Evolutionary conservation across 257 asterid genomes (phyloP), one percentile per base, ranked within the genome.

Genomic region (Jasminum sambac): DNA sequence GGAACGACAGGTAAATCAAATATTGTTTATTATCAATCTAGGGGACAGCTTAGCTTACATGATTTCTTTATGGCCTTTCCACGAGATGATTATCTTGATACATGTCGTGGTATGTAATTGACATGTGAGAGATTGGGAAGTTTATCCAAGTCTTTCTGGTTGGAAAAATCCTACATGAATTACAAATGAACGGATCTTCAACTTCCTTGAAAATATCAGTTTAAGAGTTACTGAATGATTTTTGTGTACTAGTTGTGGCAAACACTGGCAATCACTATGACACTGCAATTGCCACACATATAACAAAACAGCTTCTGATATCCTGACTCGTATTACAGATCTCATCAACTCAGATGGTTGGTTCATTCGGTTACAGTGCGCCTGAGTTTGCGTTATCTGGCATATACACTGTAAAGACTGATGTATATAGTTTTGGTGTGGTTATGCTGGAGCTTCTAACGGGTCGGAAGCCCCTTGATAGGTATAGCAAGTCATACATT

Each of bases 351-450:
- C 95, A 89, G 70, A 79, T 91, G 85, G 80, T 91, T 46, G 98
- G 96, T 40, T 88, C 98, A 58, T 89, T 91, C 40, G 98, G 99
- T 30, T 95, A 95, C 58, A 95, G 97, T 59, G 96, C 99, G 46
- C 99, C 98, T n/a, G 98, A 95, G 77, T 91, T 91, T 75, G 97
- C 93, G 74, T 80, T 95, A 76, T 91, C 99, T 46, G 99, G 99
- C 44, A 81, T 91, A 71, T 95, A 91, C 84, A 95, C 97, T 11
- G 88, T 91, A 41, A 95, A 95, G 80, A 95, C 97, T 63, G 99
- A 95, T 37, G 98, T 91, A 38, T 89, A 95, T 84, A 95, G 98
- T 74, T 91, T 95, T 62, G 99, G 99, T 13, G 96, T 89, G 75
- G 99, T 91, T 70, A 91, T 91, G 99, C 82, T 95, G 73, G 99